Evolutionary conservation across 1,139 yeast genomes (phyloP).

Genomic region (Pichia sp.): DNA sequence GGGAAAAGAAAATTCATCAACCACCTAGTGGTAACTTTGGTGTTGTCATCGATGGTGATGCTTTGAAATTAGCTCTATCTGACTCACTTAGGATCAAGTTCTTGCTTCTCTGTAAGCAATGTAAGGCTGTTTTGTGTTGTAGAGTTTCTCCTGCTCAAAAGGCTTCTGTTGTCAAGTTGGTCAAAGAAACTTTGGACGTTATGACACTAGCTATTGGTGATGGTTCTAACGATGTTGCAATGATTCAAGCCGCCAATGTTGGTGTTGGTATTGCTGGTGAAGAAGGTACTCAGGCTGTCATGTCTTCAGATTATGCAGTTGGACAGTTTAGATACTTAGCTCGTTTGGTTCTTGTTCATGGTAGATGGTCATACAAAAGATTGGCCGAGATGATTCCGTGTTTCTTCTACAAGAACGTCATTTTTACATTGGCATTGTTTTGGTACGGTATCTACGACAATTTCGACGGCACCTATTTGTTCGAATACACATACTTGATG

Average conservation of each 20-base stretch:
- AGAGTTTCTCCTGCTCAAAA: constrained; percentile 97
- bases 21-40: constrained; percentile 79
- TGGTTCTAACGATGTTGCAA: constrained; percentile 97
- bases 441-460: constrained; percentile 88
- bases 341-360: constrained; percentile 80
- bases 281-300: constrained; percentile 97
- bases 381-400: constrained; percentile 92
- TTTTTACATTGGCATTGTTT: constrained; percentile 80
- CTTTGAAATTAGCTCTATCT: constrained; percentile 67
- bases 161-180: constrained; percentile 91
- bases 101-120: constrained; percentile 82
- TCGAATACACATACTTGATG: constrained; percentile 88
- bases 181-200: constrained; percentile 72
- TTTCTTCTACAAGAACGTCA: constrained; percentile 88
- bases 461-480: constrained; percentile 88
- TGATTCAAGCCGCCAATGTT: constrained; percentile 97
- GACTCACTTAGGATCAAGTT: constrained; percentile 61
- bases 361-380: constrained; percentile 93
- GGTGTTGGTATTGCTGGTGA: constrained; percentile 99
- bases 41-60: constrained; percentile 89
- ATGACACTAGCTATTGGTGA: constrained; percentile 95
- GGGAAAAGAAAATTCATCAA: constrained; percentile 65
- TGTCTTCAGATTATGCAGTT: constrained; percentile 95
- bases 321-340: constrained; percentile 89
- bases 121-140: constrained; percentile 91